phyloP scores from a whole-genome alignment of 495 filamentous ascomycete genomes.

The Neohortaea acidophila region DNA sequence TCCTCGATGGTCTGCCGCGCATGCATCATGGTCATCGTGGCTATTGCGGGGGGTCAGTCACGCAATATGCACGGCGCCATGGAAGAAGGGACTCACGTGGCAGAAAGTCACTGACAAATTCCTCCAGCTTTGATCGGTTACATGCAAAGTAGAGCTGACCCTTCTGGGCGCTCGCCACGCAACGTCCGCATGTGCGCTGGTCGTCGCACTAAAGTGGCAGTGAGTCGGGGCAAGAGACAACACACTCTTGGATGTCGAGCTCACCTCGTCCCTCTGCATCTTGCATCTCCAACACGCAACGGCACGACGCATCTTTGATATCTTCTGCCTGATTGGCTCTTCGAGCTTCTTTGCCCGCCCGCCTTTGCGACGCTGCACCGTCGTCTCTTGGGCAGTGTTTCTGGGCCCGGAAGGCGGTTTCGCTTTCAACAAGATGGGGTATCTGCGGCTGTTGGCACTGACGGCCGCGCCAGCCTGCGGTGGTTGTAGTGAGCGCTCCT shows the following conservation, averaged over 20 bases:
- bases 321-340: slow-evolving; percentile 7
- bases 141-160: slow-evolving; percentile 21
- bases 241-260: slow-evolving; percentile 3
- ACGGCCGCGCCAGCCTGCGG: too few species aligned
- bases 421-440: too few species aligned
- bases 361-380: too few species aligned
- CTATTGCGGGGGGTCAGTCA: slow-evolving; percentile 9
- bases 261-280: slow-evolving; percentile 24
- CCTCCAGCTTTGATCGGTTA: slow-evolving; percentile 22
- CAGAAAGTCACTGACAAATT: slow-evolving; percentile 21
- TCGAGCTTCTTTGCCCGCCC: too few species aligned
- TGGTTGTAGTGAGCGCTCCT: too few species aligned
- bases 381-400: too few species aligned
- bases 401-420: too few species aligned
- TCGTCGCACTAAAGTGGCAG: slow-evolving; percentile 21
- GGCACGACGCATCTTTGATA: slow-evolving; percentile 19
- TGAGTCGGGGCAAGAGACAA: background rate
- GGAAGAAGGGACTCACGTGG: slow-evolving; percentile 14
- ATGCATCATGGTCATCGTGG: slow-evolving; percentile 23
- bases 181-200: slow-evolving; percentile 22
- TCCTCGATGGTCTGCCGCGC: slow-evolving; percentile 22
- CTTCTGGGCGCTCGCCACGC: slow-evolving; percentile 17
- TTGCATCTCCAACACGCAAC: slow-evolving; percentile 27
- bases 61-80: background rate
- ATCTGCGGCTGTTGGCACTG: too few species aligned